phyloP scores from a whole-genome alignment of 164 flowering plant species.

The Stephania yunnanensis region DNA sequence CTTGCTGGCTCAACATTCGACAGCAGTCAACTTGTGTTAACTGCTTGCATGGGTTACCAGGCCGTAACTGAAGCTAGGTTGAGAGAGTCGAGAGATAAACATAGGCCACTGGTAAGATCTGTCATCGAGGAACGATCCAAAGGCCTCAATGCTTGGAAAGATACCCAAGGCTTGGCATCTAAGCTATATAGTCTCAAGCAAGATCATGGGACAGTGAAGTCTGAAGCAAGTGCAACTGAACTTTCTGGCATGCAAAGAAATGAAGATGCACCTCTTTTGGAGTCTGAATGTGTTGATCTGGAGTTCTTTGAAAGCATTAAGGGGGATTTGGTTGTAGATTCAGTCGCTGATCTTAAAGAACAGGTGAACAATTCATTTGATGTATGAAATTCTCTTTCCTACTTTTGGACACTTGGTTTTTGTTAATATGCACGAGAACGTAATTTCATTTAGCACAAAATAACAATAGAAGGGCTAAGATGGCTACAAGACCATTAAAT shows the following conservation, averaged over 20 bases:
- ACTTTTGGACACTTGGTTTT: neutral
- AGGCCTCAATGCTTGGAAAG: conserved; percentile 59
- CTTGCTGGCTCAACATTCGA: conserved; percentile 97
- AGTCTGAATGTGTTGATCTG: conserved; percentile 27
- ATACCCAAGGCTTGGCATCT: conserved; percentile 74
- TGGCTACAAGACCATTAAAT: no score
- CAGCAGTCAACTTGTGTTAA: conserved; percentile 96
- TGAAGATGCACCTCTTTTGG: conserved; percentile 18
- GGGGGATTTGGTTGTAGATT: conserved; percentile 35
- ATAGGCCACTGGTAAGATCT: conserved; percentile 61
- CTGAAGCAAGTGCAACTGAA: conserved; percentile 26
- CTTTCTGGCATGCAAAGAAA: conserved; percentile 24
- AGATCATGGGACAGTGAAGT: conserved; percentile 47
- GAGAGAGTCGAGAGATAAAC: conserved; percentile 67
- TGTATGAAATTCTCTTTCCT: neutral
- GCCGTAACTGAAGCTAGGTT: conserved; percentile 69
- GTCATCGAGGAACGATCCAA: conserved; percentile 74
- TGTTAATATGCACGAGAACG: no score
- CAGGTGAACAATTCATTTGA: conserved; percentile 40
- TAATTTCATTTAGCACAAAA: no score
- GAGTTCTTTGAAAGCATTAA: conserved; percentile 31
- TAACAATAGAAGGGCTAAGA: no score
- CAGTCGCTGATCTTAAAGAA: conserved; percentile 71
- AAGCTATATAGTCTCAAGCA: conserved; percentile 74
- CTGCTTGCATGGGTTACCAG: conserved; percentile 96